Base-by-base conservation (phyloP, 2,329 filamentous ascomycete genomes). In the Cercospora sp. region DNA sequence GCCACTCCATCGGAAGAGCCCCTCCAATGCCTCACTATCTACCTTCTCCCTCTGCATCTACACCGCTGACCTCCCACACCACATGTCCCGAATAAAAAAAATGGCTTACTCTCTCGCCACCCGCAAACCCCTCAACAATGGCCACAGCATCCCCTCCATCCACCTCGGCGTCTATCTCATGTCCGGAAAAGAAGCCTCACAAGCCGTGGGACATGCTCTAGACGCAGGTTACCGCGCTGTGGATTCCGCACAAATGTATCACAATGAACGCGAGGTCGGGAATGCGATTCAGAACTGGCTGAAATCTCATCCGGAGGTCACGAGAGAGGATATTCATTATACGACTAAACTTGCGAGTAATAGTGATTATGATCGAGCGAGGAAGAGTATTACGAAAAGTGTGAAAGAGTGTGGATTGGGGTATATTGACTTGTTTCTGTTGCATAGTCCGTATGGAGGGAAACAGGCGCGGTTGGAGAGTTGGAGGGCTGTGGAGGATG, bases 381-480 rank as follows among this genome's bases (percentile, higher is more conserved):
- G 89, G 60, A 82, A 81, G 68, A 89, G 90, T 0, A 91, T 95
- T 71, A 87, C 84, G 69, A 78, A 86, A 76, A 90, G 87, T 31
- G 83, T 93, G 3, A 84, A 87, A 58, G 85, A 86, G 65, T 89
- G 87, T 26, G 90, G 88, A 0, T 80, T 94, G 31, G 90, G 88
- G 0, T 93, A 94, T 77, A 87, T 94, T 65, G 92, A 95, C 75
- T 78, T 95, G 55, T 94, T 94, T 78, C 82, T 96, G 10, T 82
- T 95, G 65, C 92, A 95, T 76, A 91, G 88, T 59, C 92, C 92
- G 0, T 92, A 92, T 73, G 91, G 92, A 5, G 91, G 92, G 1
- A 88, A 84, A 74, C 79, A 86, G 73, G 88, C 87, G 7, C 84
- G 92, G 4, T 78, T 91, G 62, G 88, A 90, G 42, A 91, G 90